Conservation (phyloP, 768 basidiomycete genomes). For the Psilocybe subaeruginosa region DNA sequence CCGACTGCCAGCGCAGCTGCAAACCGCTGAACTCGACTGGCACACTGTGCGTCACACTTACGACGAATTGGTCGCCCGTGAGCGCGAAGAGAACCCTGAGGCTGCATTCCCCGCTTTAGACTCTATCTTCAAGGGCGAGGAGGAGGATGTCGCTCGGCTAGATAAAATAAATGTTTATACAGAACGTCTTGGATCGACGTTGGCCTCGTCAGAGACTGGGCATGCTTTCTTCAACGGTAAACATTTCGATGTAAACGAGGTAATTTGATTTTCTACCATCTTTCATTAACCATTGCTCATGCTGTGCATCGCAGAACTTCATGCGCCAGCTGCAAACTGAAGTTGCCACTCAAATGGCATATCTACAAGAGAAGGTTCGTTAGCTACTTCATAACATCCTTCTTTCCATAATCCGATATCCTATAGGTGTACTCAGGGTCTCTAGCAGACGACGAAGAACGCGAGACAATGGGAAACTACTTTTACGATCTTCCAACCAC, state of each 20-base stretch:
- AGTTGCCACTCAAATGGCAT: constrained; percentile 58
- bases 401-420: not conserved
- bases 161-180: constrained; percentile 56
- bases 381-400: not conserved
- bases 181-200: constrained; percentile 56
- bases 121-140: constrained; percentile 23
- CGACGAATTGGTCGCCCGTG: constrained; percentile 33
- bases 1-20: constrained; percentile 31
- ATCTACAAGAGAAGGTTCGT: constrained; percentile 71
- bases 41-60: constrained; percentile 41
- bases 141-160: constrained; percentile 36
- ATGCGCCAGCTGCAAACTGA: constrained; percentile 65
- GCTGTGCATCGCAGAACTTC: constrained; percentile 53
- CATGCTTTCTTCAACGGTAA: constrained; percentile 92
- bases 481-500: constrained; percentile 91
- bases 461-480: constrained; percentile 60
- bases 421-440: constrained; percentile 59
- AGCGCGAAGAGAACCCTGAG: constrained; percentile 29
- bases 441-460: constrained; percentile 54
- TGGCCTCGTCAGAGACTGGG: constrained; percentile 46
- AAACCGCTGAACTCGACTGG: constrained; percentile 45
- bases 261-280: constrained; percentile 34
- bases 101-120: constrained; percentile 23
- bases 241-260: constrained; percentile 68
- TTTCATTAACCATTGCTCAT: not conserved